Percentiles rank a stretch among this genome's conserved stretches.
Evolutionary conservation across 2,329 filamentous ascomycete genomes (phyloP).

Genomic region (Penicillium sp.): DNA sequence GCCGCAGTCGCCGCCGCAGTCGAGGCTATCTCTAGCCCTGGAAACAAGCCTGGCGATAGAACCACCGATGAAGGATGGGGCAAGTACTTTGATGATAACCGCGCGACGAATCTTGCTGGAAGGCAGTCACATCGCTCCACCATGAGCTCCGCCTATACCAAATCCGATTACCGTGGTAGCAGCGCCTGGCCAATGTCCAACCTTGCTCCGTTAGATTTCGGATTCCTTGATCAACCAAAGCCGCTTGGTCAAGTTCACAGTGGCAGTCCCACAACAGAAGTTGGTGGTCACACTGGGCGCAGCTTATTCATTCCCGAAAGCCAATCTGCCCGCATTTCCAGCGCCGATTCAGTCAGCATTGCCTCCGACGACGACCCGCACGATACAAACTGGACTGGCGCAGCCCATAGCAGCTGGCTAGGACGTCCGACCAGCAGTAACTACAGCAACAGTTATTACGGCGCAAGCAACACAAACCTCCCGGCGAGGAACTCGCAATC

Average conservation of each 20-base stretch:
- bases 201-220: constrained; percentile 37
- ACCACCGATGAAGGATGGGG: constrained; percentile 50
- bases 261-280: constrained; percentile 45
- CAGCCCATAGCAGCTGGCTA: constrained; percentile 29
- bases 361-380: constrained; percentile 38
- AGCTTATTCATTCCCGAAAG: constrained; percentile 39
- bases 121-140: constrained; percentile 27
- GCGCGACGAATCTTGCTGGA: constrained; percentile 24
- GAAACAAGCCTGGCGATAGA: constrained; percentile 35
- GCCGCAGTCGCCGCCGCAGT: constrained; percentile 12
- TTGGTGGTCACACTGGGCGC: constrained; percentile 23
- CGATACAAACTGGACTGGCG: constrained; percentile 26
- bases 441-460: constrained; percentile 42
- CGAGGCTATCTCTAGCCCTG: constrained; percentile 1
- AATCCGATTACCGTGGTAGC: constrained; percentile 40
- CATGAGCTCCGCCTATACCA: constrained; percentile 28
- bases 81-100: constrained; percentile 48
- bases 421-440: constrained; percentile 43
- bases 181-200: constrained; percentile 44
- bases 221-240: constrained; percentile 39
- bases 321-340: constrained; percentile 46
- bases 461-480: constrained; percentile 25
- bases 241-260: constrained; percentile 41
- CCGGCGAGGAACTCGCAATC: constrained; percentile 17
- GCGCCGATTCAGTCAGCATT: constrained; percentile 42